phyloP scores from a whole-genome alignment of 169 alveolate species.

The Cyclospora cayetanensis region DNA sequence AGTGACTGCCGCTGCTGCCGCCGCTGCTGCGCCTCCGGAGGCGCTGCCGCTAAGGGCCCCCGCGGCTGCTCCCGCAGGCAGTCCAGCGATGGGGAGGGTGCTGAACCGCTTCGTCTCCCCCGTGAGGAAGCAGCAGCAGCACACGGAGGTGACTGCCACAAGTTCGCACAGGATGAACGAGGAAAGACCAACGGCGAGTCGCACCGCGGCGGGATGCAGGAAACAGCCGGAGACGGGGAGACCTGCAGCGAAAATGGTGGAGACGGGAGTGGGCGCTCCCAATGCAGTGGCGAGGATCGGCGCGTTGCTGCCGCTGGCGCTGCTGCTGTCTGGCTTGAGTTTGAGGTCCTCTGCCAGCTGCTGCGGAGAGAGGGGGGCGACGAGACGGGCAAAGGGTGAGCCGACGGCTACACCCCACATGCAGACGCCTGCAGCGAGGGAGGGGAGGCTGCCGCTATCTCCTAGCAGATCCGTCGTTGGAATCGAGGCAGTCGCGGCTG shows the following conservation, averaged over 20 bases:
- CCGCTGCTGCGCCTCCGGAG: constrained; percentile 67
- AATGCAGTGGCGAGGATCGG: constrained; percentile 3
- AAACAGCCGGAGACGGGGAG: constrained; percentile 61
- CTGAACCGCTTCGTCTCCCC: constrained; percentile 54
- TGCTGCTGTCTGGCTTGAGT: constrained; percentile 44
- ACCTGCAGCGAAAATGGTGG: constrained; percentile 42
- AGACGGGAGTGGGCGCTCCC: constrained; percentile 22
- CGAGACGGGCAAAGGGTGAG: constrained; percentile 11
- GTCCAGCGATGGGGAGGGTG: constrained; percentile 57
- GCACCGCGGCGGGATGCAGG: constrained; percentile 57
- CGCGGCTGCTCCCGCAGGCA: constrained; percentile 50
- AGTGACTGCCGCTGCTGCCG: constrained; percentile 50
- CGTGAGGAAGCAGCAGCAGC: constrained; percentile 55
- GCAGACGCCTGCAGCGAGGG: constrained; percentile 54
- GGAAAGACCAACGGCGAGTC: constrained; percentile 46
- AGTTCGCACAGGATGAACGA: constrained; percentile 52
- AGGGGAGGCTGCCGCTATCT: constrained; percentile 7
- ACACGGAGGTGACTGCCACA: constrained; percentile 47
- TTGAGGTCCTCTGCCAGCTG: constrained; percentile 37
- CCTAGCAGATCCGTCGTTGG: constrained; percentile 30
- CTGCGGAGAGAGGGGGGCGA: constrained; percentile 39
- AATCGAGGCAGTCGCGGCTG: background rate
- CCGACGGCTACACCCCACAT: constrained; percentile 62
- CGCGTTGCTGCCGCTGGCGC: background rate
- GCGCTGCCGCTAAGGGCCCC: constrained; percentile 64